phyloP scores from a whole-genome alignment of 1,284 basidiomycete genomes.

The Boletus semigastroideus region DNA sequence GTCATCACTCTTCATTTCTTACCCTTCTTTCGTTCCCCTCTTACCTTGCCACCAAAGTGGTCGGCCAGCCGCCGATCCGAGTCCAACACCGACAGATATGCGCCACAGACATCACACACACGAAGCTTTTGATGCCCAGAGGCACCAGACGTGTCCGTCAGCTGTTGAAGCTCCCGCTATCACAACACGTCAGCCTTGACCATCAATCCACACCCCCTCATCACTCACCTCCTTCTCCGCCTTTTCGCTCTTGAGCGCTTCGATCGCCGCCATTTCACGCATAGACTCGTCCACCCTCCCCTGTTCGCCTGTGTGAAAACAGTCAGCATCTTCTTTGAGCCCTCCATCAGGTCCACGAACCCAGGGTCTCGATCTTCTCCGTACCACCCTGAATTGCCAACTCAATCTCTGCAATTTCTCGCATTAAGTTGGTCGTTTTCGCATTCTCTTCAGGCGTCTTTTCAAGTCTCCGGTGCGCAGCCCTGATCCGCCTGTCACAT shows the following conservation, averaged over 20 bases:
- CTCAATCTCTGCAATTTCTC: constrained; percentile 99
- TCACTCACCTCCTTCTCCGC: constrained; percentile 84
- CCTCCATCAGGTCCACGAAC: constrained; percentile 42
- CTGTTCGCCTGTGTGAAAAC: constrained; percentile 69
- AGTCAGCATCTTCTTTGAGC: constrained; percentile 12
- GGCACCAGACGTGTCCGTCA: constrained; percentile 97
- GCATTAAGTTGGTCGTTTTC: constrained; percentile 97
- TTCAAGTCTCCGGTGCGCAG: constrained; percentile 92
- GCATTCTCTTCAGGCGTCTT: constrained; percentile 99
- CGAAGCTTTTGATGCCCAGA: constrained; percentile 99
- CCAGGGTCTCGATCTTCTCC: constrained; percentile 95
- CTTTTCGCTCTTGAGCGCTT: constrained; percentile 96
- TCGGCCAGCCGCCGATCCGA: constrained; percentile 98
- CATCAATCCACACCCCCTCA: background rate
- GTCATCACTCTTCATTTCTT: constrained; percentile 19
- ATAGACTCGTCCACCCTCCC: constrained; percentile 99
- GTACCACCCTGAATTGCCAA: constrained; percentile 97
- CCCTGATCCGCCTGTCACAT: constrained; percentile 93
- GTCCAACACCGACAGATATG: constrained; percentile 96
- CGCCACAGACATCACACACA: constrained; percentile 99
- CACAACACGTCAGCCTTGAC: constrained; percentile 13
- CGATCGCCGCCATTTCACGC: constrained; percentile 95
- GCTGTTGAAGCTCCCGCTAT: constrained; percentile 90
- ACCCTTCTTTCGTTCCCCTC: constrained; percentile 26
- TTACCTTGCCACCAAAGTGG: constrained; percentile 98